Percentiles rank a stretch among this genome's conserved stretches.
Conservation (phyloP, 208 protist species). For the Acanthamoeba healyi region DNA sequence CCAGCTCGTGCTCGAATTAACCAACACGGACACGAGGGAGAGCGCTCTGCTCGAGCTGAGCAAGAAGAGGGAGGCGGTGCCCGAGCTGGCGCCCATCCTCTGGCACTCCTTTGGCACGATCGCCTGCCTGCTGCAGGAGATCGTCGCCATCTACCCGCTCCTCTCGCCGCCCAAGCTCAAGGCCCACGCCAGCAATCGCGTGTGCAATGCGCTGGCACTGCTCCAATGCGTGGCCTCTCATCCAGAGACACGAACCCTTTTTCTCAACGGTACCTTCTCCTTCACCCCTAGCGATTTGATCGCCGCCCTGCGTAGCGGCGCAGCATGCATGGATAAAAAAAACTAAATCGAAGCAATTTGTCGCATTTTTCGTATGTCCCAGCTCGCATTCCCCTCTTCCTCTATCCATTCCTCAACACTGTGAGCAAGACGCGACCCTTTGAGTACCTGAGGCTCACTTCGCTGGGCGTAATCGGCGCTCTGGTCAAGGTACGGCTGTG, state of each 20-base stretch:
- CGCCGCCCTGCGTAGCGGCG: not conserved
- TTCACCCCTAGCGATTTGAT: not conserved
- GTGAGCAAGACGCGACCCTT: slow-evolving; percentile 93
- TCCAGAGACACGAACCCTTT: slow-evolving; percentile 96
- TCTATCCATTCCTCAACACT: slow-evolving; percentile 99
- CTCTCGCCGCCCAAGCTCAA: slow-evolving; percentile 92
- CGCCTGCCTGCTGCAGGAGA: slow-evolving; percentile 98
- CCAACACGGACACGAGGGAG: slow-evolving; percentile 58
- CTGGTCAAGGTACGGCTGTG: slow-evolving; percentile 98
- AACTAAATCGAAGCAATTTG: no score
- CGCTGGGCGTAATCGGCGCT: slow-evolving; percentile 98
- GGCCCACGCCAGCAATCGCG: slow-evolving; percentile 92
- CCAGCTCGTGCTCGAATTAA: slow-evolving; percentile 71
- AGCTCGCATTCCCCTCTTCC: slow-evolving; percentile 99
- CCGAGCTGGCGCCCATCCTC: slow-evolving; percentile 95
- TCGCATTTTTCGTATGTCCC: slow-evolving; percentile 38
- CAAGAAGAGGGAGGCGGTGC: slow-evolving; percentile 75
- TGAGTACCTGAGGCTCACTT: slow-evolving; percentile 98
- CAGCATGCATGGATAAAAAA: no score
- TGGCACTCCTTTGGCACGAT: slow-evolving; percentile 99
- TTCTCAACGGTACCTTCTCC: slow-evolving; percentile 94
- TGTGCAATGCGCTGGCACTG: slow-evolving; percentile 98
- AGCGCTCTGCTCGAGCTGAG: slow-evolving; percentile 73
- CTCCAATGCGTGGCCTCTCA: slow-evolving; percentile 99
- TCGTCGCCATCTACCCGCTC: slow-evolving; percentile 98